Evolutionary conservation across 306 rosid genomes (phyloP).

Genomic region (Albizia julibrissin): DNA sequence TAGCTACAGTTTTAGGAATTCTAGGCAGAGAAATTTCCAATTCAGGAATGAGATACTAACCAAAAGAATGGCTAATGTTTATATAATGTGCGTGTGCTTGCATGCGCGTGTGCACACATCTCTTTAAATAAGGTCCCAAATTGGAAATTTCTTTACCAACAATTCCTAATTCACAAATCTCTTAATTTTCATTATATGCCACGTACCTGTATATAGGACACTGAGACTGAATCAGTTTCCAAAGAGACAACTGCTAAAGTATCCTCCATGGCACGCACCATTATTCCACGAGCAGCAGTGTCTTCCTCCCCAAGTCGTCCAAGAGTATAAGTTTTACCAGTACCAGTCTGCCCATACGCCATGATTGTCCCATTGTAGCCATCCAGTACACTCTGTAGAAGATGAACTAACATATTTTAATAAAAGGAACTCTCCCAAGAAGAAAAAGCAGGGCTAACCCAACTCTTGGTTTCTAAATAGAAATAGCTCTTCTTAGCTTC

Average conservation of each 20-base stretch:
- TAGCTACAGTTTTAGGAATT: neutral
- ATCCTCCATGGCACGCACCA: constrained; percentile 99
- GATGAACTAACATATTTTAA: constrained; percentile 33
- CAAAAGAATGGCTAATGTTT: neutral
- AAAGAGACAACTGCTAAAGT: constrained; percentile 75
- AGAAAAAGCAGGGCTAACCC: constrained; percentile 9
- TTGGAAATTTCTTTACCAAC: neutral
- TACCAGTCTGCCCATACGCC: constrained; percentile 99
- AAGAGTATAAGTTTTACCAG: constrained; percentile 96
- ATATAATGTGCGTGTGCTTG: neutral
- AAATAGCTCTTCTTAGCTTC: constrained; percentile 15
- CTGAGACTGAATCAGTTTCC: constrained; percentile 80
- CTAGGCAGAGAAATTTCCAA: neutral
- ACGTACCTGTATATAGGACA: constrained; percentile 90
- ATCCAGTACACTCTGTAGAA: constrained; percentile 83
- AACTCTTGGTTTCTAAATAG: neutral
- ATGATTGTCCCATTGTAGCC: constrained; percentile 97
- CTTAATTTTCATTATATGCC: neutral
- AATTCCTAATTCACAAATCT: neutral
- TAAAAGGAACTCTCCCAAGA: constrained; percentile 36
- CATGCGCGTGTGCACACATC: neutral
- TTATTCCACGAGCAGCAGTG: constrained; percentile 97
- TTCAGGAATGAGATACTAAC: neutral
- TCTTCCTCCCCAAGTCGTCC: constrained; percentile 99
- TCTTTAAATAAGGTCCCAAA: neutral